Evolutionary conservation across 208 protist species (phyloP).

Genomic region (Trypanosoma melophagium): DNA sequence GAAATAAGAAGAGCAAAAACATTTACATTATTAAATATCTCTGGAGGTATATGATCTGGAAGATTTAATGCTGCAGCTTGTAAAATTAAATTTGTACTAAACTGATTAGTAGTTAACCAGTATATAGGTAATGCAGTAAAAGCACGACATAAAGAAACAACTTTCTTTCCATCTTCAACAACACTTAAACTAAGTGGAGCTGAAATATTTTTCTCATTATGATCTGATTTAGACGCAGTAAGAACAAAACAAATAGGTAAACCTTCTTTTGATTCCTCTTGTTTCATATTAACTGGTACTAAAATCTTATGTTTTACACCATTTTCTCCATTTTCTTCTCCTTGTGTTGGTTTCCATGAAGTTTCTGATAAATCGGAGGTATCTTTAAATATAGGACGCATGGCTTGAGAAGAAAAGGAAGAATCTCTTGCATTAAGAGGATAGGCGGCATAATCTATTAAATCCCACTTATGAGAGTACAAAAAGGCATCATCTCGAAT

Average conservation of each 20-base stretch:
- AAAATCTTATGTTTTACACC: not conserved
- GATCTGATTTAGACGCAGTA: not conserved
- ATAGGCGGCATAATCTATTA: constrained; percentile 16
- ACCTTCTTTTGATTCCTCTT: no score
- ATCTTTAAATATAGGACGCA: not conserved
- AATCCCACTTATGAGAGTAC: constrained; percentile 10
- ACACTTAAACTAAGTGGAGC: constrained; percentile 2
- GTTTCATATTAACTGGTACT: not conserved
- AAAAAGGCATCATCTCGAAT: constrained; percentile 25
- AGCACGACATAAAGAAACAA: constrained; percentile 40
- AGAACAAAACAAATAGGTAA: not conserved
- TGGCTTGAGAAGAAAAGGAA: not conserved
- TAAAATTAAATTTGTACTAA: constrained; percentile 71
- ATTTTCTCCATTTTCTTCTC: not conserved
- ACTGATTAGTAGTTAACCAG: constrained; percentile 71
- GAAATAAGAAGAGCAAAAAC: constrained; percentile 55
- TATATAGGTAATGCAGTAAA: constrained; percentile 68
- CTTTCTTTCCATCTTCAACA: constrained; percentile 42
- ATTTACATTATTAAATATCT: constrained; percentile 78
- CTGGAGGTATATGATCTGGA: constrained; percentile 40
- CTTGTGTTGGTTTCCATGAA: not conserved
- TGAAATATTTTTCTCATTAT: not conserved
- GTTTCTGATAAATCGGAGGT: not conserved
- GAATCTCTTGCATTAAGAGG: not conserved
- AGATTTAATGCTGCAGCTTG: constrained; percentile 41